Conservation (phyloP, 2,329 filamentous ascomycete genomes). For the Delphinella strobiligena region DNA sequence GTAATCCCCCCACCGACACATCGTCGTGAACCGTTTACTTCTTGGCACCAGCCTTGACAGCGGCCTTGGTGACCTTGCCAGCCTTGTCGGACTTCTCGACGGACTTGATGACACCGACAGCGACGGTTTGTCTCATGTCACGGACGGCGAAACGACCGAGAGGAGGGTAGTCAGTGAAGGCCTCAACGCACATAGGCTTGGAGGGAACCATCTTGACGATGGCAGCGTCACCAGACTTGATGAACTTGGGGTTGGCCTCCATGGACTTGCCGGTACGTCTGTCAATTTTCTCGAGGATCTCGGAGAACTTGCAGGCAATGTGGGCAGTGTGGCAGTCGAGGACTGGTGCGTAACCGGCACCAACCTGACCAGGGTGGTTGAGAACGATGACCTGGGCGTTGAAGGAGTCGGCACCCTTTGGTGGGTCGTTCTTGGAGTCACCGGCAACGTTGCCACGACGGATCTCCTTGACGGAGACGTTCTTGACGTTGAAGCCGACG, state of each 20-base stretch:
- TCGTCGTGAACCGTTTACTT: constrained; percentile 18
- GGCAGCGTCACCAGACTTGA: constrained; percentile 99
- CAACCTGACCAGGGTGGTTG: constrained; percentile 99
- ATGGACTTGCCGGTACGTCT: constrained; percentile 98
- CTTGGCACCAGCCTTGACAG: constrained; percentile 22
- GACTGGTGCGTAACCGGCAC: constrained; percentile 97
- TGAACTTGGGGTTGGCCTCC: constrained; percentile 91
- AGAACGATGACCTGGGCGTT: constrained; percentile 99
- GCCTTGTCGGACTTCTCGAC: constrained; percentile 36
- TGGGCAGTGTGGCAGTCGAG: constrained; percentile 99
- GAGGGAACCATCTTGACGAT: constrained; percentile 99
- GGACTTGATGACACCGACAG: constrained; percentile 57
- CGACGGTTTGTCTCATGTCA: constrained; percentile 90
- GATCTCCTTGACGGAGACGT: constrained; percentile 99
- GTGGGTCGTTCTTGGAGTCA: constrained; percentile 99
- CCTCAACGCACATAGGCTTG: constrained; percentile 99
- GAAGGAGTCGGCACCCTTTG: constrained; percentile 80
- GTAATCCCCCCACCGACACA: not conserved
- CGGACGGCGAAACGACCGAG: constrained; percentile 99
- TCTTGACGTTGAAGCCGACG: constrained; percentile 99
- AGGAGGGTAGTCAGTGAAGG: constrained; percentile 99
- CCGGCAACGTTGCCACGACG: constrained; percentile 99
- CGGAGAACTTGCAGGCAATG: constrained; percentile 99
- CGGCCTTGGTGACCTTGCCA: constrained; percentile 39
- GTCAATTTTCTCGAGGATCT: constrained; percentile 99